Evolutionary conservation across 257 asterid species (phyloP).

Genomic region (Solanum bukasovii): DNA sequence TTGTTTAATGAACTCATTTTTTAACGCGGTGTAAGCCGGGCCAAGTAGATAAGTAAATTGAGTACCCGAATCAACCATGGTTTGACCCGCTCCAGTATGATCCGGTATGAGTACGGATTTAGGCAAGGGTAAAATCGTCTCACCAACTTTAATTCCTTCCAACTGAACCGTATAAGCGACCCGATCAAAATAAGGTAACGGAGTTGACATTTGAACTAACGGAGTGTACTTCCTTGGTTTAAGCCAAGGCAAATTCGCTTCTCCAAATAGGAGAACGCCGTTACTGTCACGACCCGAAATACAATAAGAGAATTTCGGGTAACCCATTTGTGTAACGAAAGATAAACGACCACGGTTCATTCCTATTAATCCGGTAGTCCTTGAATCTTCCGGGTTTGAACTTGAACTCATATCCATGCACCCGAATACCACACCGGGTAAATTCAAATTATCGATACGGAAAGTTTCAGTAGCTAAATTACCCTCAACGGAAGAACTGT

Average conservation of each 20-base stretch:
- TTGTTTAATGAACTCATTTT: constrained; percentile 46
- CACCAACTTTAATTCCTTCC: constrained; percentile 65
- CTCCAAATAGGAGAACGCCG: constrained; percentile 64
- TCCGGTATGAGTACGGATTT: constrained; percentile 69
- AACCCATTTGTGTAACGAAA: constrained; percentile 78
- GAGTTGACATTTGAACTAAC: constrained; percentile 54
- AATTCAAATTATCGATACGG: constrained; percentile 12
- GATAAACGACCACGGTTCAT: constrained; percentile 89
- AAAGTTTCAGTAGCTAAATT: constrained; percentile 48
- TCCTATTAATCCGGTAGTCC: constrained; percentile 82
- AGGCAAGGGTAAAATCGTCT: constrained; percentile 41
- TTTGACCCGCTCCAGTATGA: constrained; percentile 95
- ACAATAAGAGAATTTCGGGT: constrained; percentile 74
- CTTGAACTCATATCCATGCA: constrained; percentile 83
- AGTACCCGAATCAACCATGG: constrained; percentile 95
- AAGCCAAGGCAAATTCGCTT: constrained; percentile 48
- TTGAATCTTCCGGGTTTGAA: constrained; percentile 56
- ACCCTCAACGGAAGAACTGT: constrained; percentile 69
- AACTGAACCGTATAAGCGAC: constrained; percentile 80
- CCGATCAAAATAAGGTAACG: constrained; percentile 75
- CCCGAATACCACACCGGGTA: constrained; percentile 47
- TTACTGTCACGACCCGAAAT: constrained; percentile 60
- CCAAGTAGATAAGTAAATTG: constrained; percentile 88
- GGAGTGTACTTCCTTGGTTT: constrained; percentile 68
- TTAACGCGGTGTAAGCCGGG: constrained; percentile 52